Evolutionary conservation across 202 grass and related monocot species (phyloP), one percentile per base, ranked within the genome.

Genomic region (Carex arenaria): DNA sequence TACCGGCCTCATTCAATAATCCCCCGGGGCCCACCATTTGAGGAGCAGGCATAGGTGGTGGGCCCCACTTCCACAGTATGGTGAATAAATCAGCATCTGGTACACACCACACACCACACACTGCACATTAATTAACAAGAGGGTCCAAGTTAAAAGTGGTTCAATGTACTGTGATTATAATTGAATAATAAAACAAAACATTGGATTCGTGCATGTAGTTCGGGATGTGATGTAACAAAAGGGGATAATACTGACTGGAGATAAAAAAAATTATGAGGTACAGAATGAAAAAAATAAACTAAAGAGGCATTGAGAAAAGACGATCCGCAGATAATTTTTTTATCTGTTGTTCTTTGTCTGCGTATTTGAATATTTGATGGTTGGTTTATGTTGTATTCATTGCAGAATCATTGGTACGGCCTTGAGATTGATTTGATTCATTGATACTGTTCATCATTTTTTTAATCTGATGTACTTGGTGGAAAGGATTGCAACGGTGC

Each of bases 1-100:
- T 82, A 82, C 45, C 63, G 62, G 4, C 23, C 61, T 66, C 78
- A 82, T 82, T 82, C 5, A 82, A 82, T 82, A 82, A 45, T 10
- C 38, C 15, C 4, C 61, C 34, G n/a, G 80, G 63, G 17, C 68
- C 82, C 55, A 76, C 82, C 68, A 76, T 64, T 84, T 62, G 28
- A 14, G 9, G 69, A 36, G 34, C 82, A 84, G 53, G 9, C 53
- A 38, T 15, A 62, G 67, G 82, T 77, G 82, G 82, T 64, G 82
- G 69, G 52, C 0, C 67, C 82, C 49, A 61, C 55, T 10, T 19
- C 13, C 6, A 68, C 64, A 69, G 64, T 55, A 22, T 3, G 20
- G 45, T 82, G 64, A 69, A 82, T 82, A 82, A 53, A 82, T 82
- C 61, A 82, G 80, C 61, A 82, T 38, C 18, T 6, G 18, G 34